Evolutionary conservation across 495 filamentous ascomycete genomes (phyloP).

Genomic region (Copromyces sp.): DNA sequence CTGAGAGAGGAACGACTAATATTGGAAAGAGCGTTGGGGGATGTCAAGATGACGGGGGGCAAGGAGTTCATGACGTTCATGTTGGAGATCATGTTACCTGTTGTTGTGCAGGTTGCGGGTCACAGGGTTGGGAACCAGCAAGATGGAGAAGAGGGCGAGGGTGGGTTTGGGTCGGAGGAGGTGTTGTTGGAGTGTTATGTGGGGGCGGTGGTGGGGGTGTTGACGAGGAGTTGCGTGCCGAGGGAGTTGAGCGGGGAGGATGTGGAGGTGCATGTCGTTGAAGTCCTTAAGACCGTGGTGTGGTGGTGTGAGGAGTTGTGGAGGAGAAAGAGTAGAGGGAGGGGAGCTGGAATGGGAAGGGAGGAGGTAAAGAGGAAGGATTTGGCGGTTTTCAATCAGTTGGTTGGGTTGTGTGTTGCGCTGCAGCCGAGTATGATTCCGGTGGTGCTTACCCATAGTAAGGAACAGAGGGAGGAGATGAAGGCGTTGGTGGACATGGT

Average conservation of each 20-base stretch:
- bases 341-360: neutral
- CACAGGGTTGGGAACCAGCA: neutral
- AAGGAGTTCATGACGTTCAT: conserved; percentile 36
- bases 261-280: conserved; percentile 11
- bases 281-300: conserved; percentile 12
- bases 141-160: neutral
- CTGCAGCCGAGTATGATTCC: neutral
- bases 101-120: conserved; percentile 23
- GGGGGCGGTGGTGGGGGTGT: conserved; percentile 16
- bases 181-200: conserved; percentile 31
- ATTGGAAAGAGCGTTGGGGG: conserved; percentile 6
- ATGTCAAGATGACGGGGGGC: neutral
- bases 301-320: conserved; percentile 7
- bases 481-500: neutral
- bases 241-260: conserved; percentile 17
- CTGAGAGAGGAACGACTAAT: conserved; percentile 25
- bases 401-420: neutral
- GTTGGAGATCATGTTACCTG: conserved; percentile 33
- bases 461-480: neutral
- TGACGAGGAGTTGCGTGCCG: conserved; percentile 17
- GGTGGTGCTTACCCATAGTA: neutral
- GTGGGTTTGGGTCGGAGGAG: conserved; percentile 9
- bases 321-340: neutral
- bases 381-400: neutral
- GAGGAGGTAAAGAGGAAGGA: neutral